phyloP scores from a whole-genome alignment of 495 filamentous ascomycete genomes.

The Aspergillus avenaceus region DNA sequence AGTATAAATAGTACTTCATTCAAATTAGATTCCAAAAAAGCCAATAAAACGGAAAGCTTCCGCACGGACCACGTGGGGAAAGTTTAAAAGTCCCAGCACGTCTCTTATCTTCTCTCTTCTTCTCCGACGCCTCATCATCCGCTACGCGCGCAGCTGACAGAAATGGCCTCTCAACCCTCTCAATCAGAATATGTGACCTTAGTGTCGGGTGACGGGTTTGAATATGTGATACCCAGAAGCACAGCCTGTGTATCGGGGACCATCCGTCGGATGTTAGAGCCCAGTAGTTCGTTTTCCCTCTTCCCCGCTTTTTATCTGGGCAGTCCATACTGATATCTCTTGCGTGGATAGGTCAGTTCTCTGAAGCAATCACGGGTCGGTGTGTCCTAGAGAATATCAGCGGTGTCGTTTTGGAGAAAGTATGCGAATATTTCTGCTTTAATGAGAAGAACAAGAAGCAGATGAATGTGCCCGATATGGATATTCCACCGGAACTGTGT shows the following conservation, averaged over 20 bases:
- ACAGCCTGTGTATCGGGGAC: slow-evolving; percentile 70
- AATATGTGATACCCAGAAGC: slow-evolving; percentile 79
- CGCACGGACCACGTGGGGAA: slow-evolving; percentile 26
- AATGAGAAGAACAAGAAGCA: slow-evolving; percentile 74
- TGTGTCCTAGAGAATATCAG: slow-evolving; percentile 73
- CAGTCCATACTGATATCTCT: neutral
- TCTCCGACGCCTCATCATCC: neutral
- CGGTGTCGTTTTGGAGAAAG: slow-evolving; percentile 79
- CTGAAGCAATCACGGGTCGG: slow-evolving; percentile 61
- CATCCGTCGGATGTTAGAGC: slow-evolving; percentile 82
- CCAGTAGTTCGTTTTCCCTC: slow-evolving; percentile 52
- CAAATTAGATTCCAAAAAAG: neutral
- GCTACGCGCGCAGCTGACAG: slow-evolving; percentile 4
- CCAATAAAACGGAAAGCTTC: slow-evolving; percentile 11
- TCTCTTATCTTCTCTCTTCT: slow-evolving; percentile 3
- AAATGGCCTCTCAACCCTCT: slow-evolving; percentile 17
- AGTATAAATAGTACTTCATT: neutral
- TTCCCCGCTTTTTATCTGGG: neutral
- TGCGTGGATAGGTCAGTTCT: slow-evolving; percentile 55
- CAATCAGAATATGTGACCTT: slow-evolving; percentile 69
- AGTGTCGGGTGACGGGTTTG: slow-evolving; percentile 80
- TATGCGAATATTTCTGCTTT: slow-evolving; percentile 89
- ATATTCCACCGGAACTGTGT: slow-evolving; percentile 70
- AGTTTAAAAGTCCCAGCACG: neutral
- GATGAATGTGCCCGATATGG: slow-evolving; percentile 85